Base-by-base conservation (phyloP, 2,329 filamentous ascomycete species). In the Exophiala lecanii-corni region DNA sequence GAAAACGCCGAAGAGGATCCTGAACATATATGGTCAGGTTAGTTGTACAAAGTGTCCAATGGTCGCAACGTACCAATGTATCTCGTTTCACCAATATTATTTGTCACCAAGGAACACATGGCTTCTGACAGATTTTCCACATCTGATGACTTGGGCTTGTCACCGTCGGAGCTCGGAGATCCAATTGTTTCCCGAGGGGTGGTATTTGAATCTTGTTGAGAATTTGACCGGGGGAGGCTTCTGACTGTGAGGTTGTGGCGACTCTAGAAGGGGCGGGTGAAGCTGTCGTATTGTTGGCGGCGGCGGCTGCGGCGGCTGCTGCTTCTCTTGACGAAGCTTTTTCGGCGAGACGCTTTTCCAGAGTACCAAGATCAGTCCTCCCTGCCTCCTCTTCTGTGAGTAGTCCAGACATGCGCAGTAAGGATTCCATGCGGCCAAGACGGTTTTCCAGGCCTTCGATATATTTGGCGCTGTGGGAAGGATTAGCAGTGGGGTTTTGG, bases 91-190 rank as follows among this genome's bases (percentile, higher is more conserved):
- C 92, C 92, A 50, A 81, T 85, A 56, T 91, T 89, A 61, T 95
- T 97, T 1, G 91, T 97, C 20, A 98, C 89, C 21, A 98, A 70
- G 2, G 89, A 96, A 65, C 91, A 97, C 92, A 98, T 97, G 84
- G 96, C 92, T 67, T 98, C 92, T 1, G 91, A 95, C 44, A 98
- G 68, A 2, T 82, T 82, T 62, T 94, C 89, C 1, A 94, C 86
- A 57, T 94, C 10, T 69, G 71, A 52, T 69, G 72, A 40, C n/a
- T 31, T 26, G 71, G 75, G 30, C 67, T 46, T 48, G 31, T 54
- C 40, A 32, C 41, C 40, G 31, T 44, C 48, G 15, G 45, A 49
- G 31, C 43, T 47, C 5, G 56, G 46, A 13, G 51, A 49, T 6
- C 45, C 40, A n/a, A 56, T 51, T 23, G 60, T 51, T 6, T 58